phyloP scores from a whole-genome alignment of 140 eudicot genomes.

The Ambrosia hybrid region DNA sequence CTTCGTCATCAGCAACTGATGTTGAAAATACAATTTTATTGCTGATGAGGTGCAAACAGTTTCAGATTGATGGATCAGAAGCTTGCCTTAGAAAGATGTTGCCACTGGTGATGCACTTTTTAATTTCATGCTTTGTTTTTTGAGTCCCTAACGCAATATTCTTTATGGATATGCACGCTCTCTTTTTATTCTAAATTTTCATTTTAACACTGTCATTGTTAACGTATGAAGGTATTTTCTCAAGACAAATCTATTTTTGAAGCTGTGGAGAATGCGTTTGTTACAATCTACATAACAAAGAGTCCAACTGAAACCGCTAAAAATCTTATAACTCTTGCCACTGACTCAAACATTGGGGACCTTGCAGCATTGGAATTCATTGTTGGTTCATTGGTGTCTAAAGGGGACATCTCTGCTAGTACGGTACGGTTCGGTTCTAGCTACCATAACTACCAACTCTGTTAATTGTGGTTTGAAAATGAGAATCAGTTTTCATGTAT shows the following conservation, averaged over 20 bases:
- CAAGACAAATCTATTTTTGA: constrained; percentile 91
- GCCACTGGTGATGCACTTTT: constrained; percentile 70
- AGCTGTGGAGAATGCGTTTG: constrained; percentile 95
- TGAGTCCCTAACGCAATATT: background rate
- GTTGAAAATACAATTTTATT: constrained; percentile 90
- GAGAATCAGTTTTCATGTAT: background rate
- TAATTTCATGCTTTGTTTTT: constrained; percentile 8
- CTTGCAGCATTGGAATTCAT: constrained; percentile 90
- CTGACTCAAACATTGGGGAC: constrained; percentile 89
- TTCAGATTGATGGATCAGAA: constrained; percentile 96
- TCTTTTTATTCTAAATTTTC: background rate
- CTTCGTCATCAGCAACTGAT: constrained; percentile 94
- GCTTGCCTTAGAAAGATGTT: constrained; percentile 92
- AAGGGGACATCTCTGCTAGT: constrained; percentile 77
- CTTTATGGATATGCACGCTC: too few relatives aligned
- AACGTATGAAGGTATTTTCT: constrained; percentile 70
- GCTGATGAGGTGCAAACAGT: constrained; percentile 95
- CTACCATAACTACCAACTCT: constrained; percentile 2
- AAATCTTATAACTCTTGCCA: constrained; percentile 76
- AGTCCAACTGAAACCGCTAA: constrained; percentile 84
- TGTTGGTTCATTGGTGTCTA: constrained; percentile 74
- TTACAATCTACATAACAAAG: constrained; percentile 78
- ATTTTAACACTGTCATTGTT: constrained; percentile 1
- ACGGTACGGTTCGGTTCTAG: constrained; percentile 43
- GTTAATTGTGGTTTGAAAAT: background rate